Percentiles rank a stretch among this genome's conserved stretches.
phyloP scores from a whole-genome alignment of 345 rosid species.

The Boechera divaricarpa region DNA sequence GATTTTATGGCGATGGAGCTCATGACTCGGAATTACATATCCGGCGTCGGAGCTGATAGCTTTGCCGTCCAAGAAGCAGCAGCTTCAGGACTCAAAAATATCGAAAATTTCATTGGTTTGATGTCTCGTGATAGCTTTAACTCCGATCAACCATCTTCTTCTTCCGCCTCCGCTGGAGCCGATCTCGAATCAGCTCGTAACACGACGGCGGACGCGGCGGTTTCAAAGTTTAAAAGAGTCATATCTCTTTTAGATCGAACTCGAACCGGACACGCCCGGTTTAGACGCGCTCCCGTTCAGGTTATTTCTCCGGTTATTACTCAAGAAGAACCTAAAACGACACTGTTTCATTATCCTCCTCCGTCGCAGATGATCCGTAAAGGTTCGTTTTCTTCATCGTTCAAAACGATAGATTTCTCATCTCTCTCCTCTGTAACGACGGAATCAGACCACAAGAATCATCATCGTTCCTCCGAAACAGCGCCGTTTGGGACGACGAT shows the following conservation, averaged over 20 bases:
- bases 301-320: constrained; percentile 22
- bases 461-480: constrained; percentile 58
- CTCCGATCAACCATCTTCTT: constrained; percentile 43
- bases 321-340: constrained; percentile 43
- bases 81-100: constrained; percentile 78
- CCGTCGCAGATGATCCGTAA: constrained; percentile 37
- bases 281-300: constrained; percentile 80
- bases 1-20: constrained; percentile 49
- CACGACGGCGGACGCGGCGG: constrained; percentile 69
- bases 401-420: constrained; percentile 69
- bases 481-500: constrained; percentile 56
- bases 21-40: constrained; percentile 44
- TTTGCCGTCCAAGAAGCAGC: constrained; percentile 87
- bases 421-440: constrained; percentile 59
- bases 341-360: constrained; percentile 63
- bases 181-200: constrained; percentile 65
- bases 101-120: constrained; percentile 72
- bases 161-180: constrained; percentile 32
- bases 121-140: constrained; percentile 56
- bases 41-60: constrained; percentile 43
- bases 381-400: constrained; percentile 49
- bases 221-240: constrained; percentile 80
- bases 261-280: constrained; percentile 94
- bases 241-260: constrained; percentile 86
- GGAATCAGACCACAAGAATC: constrained; percentile 37